Evolutionary conservation across 495 filamentous ascomycete species (phyloP), one percentile per base, ranked within the genome.

Genomic region (Halenospora varia): DNA sequence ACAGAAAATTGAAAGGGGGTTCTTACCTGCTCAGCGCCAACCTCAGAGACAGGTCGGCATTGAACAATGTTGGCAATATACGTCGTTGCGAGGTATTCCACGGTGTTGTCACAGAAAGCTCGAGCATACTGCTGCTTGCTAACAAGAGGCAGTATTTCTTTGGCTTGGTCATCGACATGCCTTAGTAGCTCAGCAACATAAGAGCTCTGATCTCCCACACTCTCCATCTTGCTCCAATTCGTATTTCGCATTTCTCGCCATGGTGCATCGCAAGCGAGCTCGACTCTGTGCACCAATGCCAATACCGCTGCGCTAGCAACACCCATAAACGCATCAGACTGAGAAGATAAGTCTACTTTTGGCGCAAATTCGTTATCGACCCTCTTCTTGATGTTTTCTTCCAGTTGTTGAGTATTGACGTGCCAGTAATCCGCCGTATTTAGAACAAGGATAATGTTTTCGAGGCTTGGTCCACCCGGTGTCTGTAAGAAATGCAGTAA

Each of bases 351-450:
- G 68, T 97, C 92, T 2, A 97, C 87, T 35, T 78, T 85, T 29
- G 82, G 71, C 39, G 83, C 83, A 48, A 96, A 74, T 1, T 88
- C 85, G 51, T 81, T 79, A 64, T 97, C 94, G 60, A 98, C 87
- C 3, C 89, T 81, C 59, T 85, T 83, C 71, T 90, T 96, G 73
- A 98, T 92, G 71, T 92, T 96, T 61, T 96, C 92, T 68, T 96
- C 92, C 1, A 98, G 74, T 62, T 96, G 93, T 54, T 82, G 88
- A 61, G 90, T 93, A 15, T 93, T 97, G 20, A 82, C 85, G 67
- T 97, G 92, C 80, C 95, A 97, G 71, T 97, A 98, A 65, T 98
- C 94, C 0, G 94, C 95, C 60, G 94, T 97, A 68, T 97, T 98
- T 45, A 98, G 77, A 3, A 97, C 89, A 0, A 93, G 75, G 10